phyloP scores from a whole-genome alignment of 78 protist genomes.

The Dictyostelium firmibasis region DNA sequence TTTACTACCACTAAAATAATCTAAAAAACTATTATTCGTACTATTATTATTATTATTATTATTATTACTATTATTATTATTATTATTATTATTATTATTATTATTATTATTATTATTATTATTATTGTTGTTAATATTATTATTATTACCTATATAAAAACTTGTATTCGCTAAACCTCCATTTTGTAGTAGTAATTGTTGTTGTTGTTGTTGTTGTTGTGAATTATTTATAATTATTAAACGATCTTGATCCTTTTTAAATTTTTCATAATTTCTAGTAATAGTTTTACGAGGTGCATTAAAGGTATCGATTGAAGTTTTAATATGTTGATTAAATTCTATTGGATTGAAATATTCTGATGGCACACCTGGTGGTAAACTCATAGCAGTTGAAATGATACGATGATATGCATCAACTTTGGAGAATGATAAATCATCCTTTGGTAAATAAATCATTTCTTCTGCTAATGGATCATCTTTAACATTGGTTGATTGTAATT shows the following conservation, averaged over 20 bases:
- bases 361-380: background rate
- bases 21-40: background rate
- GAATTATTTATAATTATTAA: background rate
- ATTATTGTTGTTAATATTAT: background rate
- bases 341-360: background rate
- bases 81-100: no score
- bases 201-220: background rate
- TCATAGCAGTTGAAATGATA: background rate
- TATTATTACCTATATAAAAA: background rate
- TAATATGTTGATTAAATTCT: slow-evolving; percentile 11
- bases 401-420: background rate
- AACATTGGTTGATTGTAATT: background rate
- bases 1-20: background rate
- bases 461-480: slow-evolving; percentile 20
- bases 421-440: slow-evolving; percentile 11
- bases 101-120: no score
- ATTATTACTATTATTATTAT: background rate
- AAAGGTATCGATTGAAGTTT: slow-evolving; percentile 32
- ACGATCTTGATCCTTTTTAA: slow-evolving; percentile 47
- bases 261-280: background rate
- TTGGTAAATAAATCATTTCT: slow-evolving; percentile 14
- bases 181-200: background rate
- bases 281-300: slow-evolving; percentile 44
- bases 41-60: background rate
- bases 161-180: background rate